Percentiles rank a stretch among this genome's conserved stretches.
phyloP scores from a whole-genome alignment of 306 rosid genomes.

The Ziziphus jujuba region DNA sequence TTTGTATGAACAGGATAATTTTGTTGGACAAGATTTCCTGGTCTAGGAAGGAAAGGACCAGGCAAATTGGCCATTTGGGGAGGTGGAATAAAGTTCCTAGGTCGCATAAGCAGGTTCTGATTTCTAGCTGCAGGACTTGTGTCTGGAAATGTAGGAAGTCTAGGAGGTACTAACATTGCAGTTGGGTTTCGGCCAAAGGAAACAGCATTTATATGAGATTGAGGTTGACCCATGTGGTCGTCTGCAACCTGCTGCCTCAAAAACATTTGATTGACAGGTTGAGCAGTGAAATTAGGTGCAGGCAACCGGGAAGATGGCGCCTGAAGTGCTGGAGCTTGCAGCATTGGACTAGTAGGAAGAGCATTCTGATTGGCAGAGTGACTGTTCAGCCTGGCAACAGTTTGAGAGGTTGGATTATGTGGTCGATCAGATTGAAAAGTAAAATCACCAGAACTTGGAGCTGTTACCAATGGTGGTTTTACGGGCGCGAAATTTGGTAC shows the following conservation, averaged over 20 bases:
- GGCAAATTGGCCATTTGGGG: constrained; percentile 47
- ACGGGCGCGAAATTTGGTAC: constrained; percentile 31
- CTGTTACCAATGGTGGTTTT: constrained; percentile 35
- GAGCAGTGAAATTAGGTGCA: constrained; percentile 36
- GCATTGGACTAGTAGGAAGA: constrained; percentile 19
- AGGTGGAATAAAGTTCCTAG: constrained; percentile 54
- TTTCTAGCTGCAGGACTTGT: constrained; percentile 40
- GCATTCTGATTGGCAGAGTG: constrained; percentile 41
- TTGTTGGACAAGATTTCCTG: constrained; percentile 40
- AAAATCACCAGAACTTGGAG: constrained; percentile 61
- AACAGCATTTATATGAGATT: constrained; percentile 28
- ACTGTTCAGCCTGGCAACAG: constrained; percentile 37
- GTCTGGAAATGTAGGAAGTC: constrained; percentile 50
- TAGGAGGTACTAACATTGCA: constrained; percentile 40
- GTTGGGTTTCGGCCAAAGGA: constrained; percentile 50
- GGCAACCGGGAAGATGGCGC: constrained; percentile 43
- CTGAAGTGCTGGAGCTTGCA: constrained; percentile 44
- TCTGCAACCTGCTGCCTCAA: constrained; percentile 42
- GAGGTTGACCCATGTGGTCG: constrained; percentile 49
- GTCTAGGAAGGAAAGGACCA: constrained; percentile 39
- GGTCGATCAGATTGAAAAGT: constrained; percentile 64
- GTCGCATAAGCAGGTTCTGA: constrained; percentile 47
- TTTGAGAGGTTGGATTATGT: constrained; percentile 47
- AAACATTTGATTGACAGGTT: constrained; percentile 49
- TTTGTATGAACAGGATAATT: constrained; percentile 38